Evolutionary conservation across 2,329 filamentous ascomycete species (phyloP).

Genomic region (Mycosphaerelloides madeirae): DNA sequence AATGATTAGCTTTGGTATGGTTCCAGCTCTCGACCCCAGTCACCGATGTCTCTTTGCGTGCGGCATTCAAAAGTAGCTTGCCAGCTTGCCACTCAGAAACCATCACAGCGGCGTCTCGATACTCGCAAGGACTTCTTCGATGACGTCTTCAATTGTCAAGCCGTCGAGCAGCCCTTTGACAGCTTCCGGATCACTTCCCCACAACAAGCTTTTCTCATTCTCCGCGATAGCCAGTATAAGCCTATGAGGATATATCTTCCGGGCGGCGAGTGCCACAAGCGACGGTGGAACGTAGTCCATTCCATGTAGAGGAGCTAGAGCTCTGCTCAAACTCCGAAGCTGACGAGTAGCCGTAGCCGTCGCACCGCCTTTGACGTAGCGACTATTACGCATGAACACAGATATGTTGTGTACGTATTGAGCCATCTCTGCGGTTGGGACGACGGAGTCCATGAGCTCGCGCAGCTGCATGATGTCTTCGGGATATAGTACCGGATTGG

Average conservation of each 20-base stretch:
- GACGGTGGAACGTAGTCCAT: constrained; percentile 79
- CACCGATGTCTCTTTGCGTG: no score
- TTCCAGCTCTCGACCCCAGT: no score
- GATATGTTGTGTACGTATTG: constrained; percentile 85
- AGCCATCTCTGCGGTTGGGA: constrained; percentile 68
- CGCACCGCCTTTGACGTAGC: constrained; percentile 74
- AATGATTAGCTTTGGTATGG: background rate
- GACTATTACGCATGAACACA: constrained; percentile 80
- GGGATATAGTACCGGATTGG: constrained; percentile 25
- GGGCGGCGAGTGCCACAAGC: constrained; percentile 73
- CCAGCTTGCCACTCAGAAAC: background rate
- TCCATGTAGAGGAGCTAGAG: constrained; percentile 75
- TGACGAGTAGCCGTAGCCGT: constrained; percentile 74
- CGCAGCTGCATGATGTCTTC: constrained; percentile 55
- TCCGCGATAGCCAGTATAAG: constrained; percentile 64
- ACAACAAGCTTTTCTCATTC: constrained; percentile 83
- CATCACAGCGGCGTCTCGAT: constrained; percentile 51
- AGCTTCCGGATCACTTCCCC: constrained; percentile 74
- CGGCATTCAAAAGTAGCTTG: no score
- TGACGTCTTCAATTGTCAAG: constrained; percentile 51
- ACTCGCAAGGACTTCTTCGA: constrained; percentile 54
- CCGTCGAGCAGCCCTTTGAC: constrained; percentile 62
- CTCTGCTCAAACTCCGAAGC: constrained; percentile 53
- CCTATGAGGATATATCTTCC: constrained; percentile 84
- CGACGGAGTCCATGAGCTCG: constrained; percentile 54